Conservation (phyloP, 1,139 yeast species). For the Protomyces arabidopsidicola region DNA sequence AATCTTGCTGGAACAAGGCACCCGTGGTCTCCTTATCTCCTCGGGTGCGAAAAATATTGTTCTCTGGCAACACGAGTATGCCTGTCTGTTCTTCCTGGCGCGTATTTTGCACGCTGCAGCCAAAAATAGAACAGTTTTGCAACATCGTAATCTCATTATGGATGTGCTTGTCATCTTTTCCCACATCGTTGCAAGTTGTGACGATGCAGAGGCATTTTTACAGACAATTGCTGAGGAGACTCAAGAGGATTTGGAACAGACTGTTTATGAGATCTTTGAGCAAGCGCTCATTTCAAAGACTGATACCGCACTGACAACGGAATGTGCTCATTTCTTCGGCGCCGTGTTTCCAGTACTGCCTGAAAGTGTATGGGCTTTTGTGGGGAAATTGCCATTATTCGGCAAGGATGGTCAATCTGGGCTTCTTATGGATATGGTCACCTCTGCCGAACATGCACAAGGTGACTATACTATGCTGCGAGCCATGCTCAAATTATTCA, state of each 20-base stretch:
- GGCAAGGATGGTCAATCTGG: constrained; percentile 58
- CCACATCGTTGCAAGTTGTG: constrained; percentile 1
- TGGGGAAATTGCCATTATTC: constrained; percentile 49
- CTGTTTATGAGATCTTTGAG: constrained; percentile 9
- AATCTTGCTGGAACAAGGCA: not conserved
- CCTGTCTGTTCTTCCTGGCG: constrained; percentile 4
- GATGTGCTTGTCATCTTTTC: constrained; percentile 8
- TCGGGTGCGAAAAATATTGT: not conserved
- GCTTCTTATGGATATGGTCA: constrained; percentile 75
- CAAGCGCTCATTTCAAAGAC: constrained; percentile 1
- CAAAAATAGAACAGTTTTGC: not conserved
- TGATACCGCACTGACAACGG: not conserved
- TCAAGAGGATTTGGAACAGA: constrained; percentile 1
- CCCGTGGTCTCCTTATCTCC: constrained; percentile 11
- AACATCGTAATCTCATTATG: constrained; percentile 3
- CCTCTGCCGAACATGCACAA: constrained; percentile 44
- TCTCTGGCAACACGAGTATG: constrained; percentile 15
- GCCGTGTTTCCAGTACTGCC: constrained; percentile 44
- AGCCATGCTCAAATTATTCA: not conserved
- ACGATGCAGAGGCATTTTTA: constrained; percentile 8
- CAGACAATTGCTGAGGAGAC: not conserved
- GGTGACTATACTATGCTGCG: not conserved
- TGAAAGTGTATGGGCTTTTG: constrained; percentile 56
- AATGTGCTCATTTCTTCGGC: constrained; percentile 1
- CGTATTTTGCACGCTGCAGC: constrained; percentile 14